These are phyloP conservation scores for Suhomyces coccinellae DNA, from an alignment of 1,139 yeast species.

Conservation along the genomic window DNA sequence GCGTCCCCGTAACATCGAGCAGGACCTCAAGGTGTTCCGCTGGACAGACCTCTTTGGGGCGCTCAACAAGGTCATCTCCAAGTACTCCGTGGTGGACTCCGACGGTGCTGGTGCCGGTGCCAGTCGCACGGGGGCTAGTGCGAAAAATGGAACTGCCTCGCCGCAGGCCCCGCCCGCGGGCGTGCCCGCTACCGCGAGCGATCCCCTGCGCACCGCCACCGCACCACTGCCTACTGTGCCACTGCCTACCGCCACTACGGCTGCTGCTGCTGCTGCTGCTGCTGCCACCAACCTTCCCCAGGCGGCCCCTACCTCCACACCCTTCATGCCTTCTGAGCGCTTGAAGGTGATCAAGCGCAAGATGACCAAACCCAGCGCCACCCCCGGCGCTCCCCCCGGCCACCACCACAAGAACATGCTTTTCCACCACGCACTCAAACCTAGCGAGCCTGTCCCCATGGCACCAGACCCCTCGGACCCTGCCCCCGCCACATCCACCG, in stretches of 20 bases:
- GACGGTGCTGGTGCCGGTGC: neutral
- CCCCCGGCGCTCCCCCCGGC: neutral
- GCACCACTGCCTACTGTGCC: neutral
- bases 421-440: constrained; percentile 25
- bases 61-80: constrained; percentile 58
- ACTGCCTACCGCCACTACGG: no score
- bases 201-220: neutral
- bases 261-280: no score
- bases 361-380: constrained; percentile 9
- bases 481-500: neutral
- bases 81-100: constrained; percentile 39
- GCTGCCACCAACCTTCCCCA: neutral
- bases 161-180: neutral
- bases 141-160: no score
- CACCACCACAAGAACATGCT: constrained; percentile 15
- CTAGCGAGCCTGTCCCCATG: constrained; percentile 24
- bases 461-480: constrained; percentile 6
- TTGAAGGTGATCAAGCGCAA: constrained; percentile 28
- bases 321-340: constrained; percentile 30
- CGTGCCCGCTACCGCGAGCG: neutral
- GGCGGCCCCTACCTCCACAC: constrained; percentile 1
- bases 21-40: constrained; percentile 67
- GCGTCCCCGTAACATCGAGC: constrained; percentile 70
- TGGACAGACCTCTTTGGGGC: constrained; percentile 61
- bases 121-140: no score